A percentile compares a stretch with the other conserved stretches of the same genome.
Conservation (phyloP, 176 grass and related monocot species). For the Triticum urartu region DNA sequence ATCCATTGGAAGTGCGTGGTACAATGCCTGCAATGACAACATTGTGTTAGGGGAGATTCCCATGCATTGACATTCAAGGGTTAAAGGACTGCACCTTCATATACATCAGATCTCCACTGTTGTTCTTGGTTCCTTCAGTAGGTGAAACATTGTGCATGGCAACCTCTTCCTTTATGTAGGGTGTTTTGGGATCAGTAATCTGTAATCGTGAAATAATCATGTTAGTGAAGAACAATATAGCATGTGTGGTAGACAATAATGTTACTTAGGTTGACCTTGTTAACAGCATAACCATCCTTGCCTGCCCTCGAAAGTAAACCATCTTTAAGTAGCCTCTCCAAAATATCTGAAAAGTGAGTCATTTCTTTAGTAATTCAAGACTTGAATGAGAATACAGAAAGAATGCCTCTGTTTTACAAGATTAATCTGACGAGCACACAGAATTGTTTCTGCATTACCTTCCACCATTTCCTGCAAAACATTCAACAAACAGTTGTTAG, state of each 20-base stretch:
- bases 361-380: constrained; percentile 25
- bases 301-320: constrained; percentile 60
- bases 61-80: not conserved
- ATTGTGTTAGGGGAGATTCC: constrained; percentile 9
- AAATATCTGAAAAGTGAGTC: constrained; percentile 59
- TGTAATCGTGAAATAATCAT: constrained; percentile 8
- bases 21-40: constrained; percentile 66
- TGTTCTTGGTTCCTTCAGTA: constrained; percentile 45
- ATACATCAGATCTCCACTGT: constrained; percentile 59
- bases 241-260: not conserved
- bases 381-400: constrained; percentile 10
- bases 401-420: constrained; percentile 19
- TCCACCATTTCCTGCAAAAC: constrained; percentile 76
- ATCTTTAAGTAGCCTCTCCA: constrained; percentile 80
- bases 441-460: constrained; percentile 54
- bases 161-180: constrained; percentile 56
- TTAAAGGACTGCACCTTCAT: constrained; percentile 66
- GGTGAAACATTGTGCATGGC: constrained; percentile 46
- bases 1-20: constrained; percentile 88
- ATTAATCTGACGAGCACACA: constrained; percentile 9
- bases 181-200: constrained; percentile 35
- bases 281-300: constrained; percentile 81
- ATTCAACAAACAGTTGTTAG: constrained; percentile 27
- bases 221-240: constrained; percentile 19
- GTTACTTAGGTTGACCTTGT: constrained; percentile 53